Evolutionary conservation across 257 asterid genomes (phyloP).

Genomic region (Osmanthus fragrans): DNA sequence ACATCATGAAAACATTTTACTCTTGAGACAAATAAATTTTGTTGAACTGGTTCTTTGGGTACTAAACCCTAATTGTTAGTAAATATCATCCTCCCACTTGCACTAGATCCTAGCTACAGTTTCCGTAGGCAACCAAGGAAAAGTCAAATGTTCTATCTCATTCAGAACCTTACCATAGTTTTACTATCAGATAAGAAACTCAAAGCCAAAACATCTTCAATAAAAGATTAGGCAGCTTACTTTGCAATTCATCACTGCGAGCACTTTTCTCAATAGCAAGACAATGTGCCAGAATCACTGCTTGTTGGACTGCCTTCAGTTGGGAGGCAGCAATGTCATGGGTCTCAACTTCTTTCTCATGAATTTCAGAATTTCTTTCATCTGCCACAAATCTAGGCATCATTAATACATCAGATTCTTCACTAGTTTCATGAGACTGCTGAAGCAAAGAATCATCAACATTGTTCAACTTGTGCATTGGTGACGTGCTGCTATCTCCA

Average conservation of each 20-base stretch:
- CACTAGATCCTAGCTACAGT: neutral
- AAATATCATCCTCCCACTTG: neutral
- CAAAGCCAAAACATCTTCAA: constrained; percentile 13
- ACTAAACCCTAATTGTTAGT: neutral
- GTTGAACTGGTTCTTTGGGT: neutral
- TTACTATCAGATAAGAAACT: neutral
- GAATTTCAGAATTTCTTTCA: constrained; percentile 35
- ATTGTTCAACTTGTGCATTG: constrained; percentile 32
- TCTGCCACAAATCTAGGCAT: constrained; percentile 65
- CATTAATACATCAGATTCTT: constrained; percentile 79
- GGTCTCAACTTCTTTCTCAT: constrained; percentile 36
- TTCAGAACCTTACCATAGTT: constrained; percentile 5
- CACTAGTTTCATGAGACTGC: constrained; percentile 54
- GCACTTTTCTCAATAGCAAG: constrained; percentile 63
- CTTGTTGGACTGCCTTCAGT: constrained; percentile 74
- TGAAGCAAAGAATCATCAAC: constrained; percentile 36
- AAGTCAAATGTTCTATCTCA: neutral
- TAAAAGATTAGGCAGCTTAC: constrained; percentile 41
- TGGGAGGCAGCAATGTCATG: constrained; percentile 42
- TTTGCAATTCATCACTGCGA: constrained; percentile 77
- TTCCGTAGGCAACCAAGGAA: neutral
- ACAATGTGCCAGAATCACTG: constrained; percentile 76
- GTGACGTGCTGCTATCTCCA: constrained; percentile 29
- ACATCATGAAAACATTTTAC: neutral
- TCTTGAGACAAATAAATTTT: neutral